Evolutionary conservation across 768 basidiomycete species (phyloP), one percentile per base, ranked within the genome.

Genomic region (Suillus hirtellus): DNA sequence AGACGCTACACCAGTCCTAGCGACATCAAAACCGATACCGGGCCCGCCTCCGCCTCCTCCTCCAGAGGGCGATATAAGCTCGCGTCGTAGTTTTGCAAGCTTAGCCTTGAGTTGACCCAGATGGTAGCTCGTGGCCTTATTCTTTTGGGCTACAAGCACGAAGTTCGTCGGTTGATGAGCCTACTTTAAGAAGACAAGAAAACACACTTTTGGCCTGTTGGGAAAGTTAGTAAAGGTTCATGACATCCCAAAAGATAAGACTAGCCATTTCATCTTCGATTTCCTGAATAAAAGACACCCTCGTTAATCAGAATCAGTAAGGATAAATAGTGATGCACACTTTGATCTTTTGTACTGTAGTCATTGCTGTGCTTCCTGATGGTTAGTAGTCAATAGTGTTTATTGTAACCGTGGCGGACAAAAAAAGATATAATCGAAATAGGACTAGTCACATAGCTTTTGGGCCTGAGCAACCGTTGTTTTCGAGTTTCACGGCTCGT

Each of bases 91-190:
- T 75, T 99, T 99, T 58, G 97, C 97, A 60, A 99, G 88, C 76
- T 99, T 99, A 62, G 97, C 96, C 77, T 98, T 98, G 75, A 98
- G 88, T 80, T 96, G 93, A 60, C 96, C 96, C 64, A 97, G 79
- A 80, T 96, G 95, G 77, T 96, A 96, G 80, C 93, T 94, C 68
- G 92, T 94, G 80, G 92, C 92, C 86, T 95, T 95, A 78, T 95
- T 95, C 77, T 95, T 95, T 83, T 95, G 93, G 72, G 93, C 93
- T 95, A 76, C n/a, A 68, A 54, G 60, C 59, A 66, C 35, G 52
- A 53, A 53, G 11, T 53, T 64, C 15, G 60, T 62, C 21, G 62
- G 67, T 67, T 58, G 66, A 62, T 49, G 63, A 62, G 52, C 19
- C 31, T 35, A 53, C 56, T 52, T 52, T 31, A 35, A 21, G 19